Evolutionary conservation across 306 rosid genomes (phyloP).

Genomic region (Prunus mongolica): DNA sequence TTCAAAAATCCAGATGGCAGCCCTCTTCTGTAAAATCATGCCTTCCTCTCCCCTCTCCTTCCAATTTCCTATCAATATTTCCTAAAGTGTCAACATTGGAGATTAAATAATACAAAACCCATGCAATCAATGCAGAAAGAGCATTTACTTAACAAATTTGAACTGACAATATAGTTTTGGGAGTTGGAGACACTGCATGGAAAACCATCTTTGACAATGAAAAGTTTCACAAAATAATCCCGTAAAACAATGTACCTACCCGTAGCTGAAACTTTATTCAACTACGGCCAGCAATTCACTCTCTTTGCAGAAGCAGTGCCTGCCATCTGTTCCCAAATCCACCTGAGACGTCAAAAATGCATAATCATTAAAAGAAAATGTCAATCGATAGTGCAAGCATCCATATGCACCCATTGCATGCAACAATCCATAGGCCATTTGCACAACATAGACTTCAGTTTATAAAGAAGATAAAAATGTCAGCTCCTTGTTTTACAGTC

Average conservation of each 20-base stretch:
- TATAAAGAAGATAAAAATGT: neutral
- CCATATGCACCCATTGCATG: neutral
- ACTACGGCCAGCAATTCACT: conserved; percentile 81
- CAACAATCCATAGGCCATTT: neutral
- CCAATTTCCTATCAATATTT: neutral
- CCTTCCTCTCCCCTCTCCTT: neutral
- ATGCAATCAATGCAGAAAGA: neutral
- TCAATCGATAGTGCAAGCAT: neutral
- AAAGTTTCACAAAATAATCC: neutral
- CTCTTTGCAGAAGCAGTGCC: conserved; percentile 82
- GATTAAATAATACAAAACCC: neutral
- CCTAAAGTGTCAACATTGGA: neutral
- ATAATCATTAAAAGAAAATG: neutral
- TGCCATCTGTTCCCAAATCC: conserved; percentile 76
- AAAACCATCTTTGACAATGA: neutral
- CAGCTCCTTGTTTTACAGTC: neutral
- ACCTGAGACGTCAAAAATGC: conserved; percentile 48
- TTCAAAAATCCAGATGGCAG: neutral
- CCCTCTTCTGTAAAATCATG: neutral
- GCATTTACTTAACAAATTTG: neutral
- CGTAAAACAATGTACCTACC: neutral
- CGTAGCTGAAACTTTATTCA: conserved; percentile 36
- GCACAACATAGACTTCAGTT: neutral
- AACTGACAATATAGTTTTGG: neutral
- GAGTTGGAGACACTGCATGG: neutral